Conservation (phyloP, 208 protist species). For the Acanthamoeba lenticulata region DNA sequence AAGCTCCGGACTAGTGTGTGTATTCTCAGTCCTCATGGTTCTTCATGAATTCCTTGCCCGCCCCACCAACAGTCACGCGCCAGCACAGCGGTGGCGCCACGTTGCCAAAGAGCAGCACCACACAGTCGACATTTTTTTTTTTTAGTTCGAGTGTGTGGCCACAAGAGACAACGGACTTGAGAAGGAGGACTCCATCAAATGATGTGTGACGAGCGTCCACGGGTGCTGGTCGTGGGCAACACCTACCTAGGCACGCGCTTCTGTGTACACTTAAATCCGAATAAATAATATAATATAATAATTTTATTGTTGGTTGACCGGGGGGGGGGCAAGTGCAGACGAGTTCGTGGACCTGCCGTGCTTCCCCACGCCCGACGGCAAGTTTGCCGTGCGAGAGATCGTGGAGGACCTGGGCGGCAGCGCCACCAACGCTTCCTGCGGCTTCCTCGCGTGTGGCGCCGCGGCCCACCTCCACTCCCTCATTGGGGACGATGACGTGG, state of each 20-base stretch:
- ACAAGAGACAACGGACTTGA: too few relatives aligned
- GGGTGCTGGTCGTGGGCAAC: background rate
- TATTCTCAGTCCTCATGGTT: too few relatives aligned
- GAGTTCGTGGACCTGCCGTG: conserved; percentile 4
- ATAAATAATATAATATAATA: background rate
- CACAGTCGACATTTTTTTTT: too few relatives aligned
- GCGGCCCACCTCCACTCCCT: background rate
- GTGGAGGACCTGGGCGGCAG: background rate
- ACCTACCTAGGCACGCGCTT: background rate
- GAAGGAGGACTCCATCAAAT: too few relatives aligned
- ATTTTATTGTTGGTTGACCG: background rate
- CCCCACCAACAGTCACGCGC: too few relatives aligned
- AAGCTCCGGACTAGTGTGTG: too few relatives aligned
- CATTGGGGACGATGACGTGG: background rate
- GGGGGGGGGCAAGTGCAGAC: background rate
- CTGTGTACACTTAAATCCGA: background rate
- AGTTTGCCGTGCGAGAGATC: background rate
- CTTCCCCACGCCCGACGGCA: background rate
- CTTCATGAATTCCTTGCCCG: too few relatives aligned
- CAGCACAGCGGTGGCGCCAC: too few relatives aligned
- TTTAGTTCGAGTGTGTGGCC: too few relatives aligned
- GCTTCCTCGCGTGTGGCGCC: background rate
- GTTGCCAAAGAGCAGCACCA: too few relatives aligned
- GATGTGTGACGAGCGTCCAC: too few relatives aligned
- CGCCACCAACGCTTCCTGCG: background rate